Base-by-base conservation (phyloP, 108 stramenopile species). In the Schizochytrium sp. region DNA sequence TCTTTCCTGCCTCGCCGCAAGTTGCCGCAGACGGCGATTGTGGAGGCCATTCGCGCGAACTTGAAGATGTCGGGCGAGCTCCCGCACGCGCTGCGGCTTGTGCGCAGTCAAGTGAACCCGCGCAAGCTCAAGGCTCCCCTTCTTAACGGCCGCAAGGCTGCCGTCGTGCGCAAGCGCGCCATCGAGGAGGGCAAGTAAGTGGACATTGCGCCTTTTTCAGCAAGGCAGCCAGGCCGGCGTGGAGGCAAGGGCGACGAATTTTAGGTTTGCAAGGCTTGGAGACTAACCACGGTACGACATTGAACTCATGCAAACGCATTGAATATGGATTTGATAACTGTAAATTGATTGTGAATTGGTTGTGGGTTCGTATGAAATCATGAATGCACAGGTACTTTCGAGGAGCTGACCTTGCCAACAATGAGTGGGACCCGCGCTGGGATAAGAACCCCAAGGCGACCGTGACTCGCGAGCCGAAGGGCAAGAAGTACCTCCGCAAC, bases 161-260 rank as follows among this genome's bases (percentile, higher is more conserved):
- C 50, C 38, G 76, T 17, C 50, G 50, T 83, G 28, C 47, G 76
- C 50, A 83, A 83, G 76, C 47, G 28, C 10, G 76, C 76, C 53
- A 55, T 83, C 47, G 45, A 5, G 76, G 76, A 83, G 76, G 53
- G 53, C 76, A 83, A 83, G 76, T 83, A 83, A 83, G 76, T 83
- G 76, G 64, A 28, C 76, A 53, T 15, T 40, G 47, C 19, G 17
- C n/a, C 19, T 60, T 60, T 60, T 60, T 60, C 19, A 19, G 17
- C 19, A 55, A n/a, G 73, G 13, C 50, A 28, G 19, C 0, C 28
- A 5, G 49, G 53, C 13, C 53, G 50, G 28, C 76, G 76, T 38
- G 15, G 53, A 13, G 72, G 59, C 59, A 1, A n/a, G 1, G 59
- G 59, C 59, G 19, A 60, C 19, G 40, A 28, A 28, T 72, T 1